Evolutionary conservation across 805 yeast genomes (phyloP).

Genomic region (Kregervanrija delftensis): DNA sequence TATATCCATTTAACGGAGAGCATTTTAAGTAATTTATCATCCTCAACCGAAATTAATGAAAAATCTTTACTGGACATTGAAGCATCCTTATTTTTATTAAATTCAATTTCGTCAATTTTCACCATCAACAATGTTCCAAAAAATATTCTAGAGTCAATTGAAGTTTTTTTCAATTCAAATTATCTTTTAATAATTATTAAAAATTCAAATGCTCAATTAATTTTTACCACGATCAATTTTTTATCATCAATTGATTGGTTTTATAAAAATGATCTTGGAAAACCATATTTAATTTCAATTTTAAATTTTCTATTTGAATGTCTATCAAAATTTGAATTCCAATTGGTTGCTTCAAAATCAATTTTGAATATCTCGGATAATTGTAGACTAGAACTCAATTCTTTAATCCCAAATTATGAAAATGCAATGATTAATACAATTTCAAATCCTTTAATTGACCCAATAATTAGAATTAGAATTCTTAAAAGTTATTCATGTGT

Average conservation of each 20-base stretch:
- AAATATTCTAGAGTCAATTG: constrained; percentile 16
- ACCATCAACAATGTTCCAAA: constrained; percentile 27
- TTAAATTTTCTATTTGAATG: constrained; percentile 41
- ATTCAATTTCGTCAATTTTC: constrained; percentile 48
- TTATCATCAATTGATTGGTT: constrained; percentile 56
- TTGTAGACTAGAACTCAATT: constrained; percentile 36
- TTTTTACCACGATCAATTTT: constrained; percentile 47
- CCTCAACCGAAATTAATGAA: constrained; percentile 14
- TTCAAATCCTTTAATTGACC: constrained; percentile 25
- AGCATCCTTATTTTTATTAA: constrained; percentile 52
- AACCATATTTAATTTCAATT: constrained; percentile 38
- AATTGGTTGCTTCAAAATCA: constrained; percentile 42
- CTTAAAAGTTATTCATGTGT: constrained; percentile 58
- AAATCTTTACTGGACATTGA: constrained; percentile 37
- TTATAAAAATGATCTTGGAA: constrained; percentile 42
- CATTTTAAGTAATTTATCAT: constrained; percentile 23
- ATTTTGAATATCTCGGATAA: constrained; percentile 52
- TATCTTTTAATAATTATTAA: constrained; percentile 19
- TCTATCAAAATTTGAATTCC: constrained; percentile 5
- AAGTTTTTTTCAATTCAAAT: constrained; percentile 24
- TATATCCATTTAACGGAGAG: constrained; percentile 36
- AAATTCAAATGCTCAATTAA: constrained; percentile 18
- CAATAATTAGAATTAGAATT: constrained; percentile 51
- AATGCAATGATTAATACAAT: constrained; percentile 38
- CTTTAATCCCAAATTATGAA: constrained; percentile 43